These are phyloP conservation scores for Santalum album DNA, from an alignment of 164 flowering plant genomes.

Conservation along the genomic window DNA sequence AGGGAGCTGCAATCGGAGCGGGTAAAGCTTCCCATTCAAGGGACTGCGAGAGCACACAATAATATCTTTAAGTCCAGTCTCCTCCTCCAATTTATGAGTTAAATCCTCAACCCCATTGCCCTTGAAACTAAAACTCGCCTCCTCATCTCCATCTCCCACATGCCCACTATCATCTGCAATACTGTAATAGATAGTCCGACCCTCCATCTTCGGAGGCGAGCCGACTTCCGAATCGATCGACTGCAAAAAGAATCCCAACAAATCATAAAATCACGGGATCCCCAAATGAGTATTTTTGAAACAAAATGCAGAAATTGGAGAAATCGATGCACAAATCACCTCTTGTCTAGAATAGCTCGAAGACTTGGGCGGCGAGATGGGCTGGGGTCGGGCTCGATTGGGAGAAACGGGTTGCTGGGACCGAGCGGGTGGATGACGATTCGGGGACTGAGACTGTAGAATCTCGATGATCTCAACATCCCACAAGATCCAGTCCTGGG, in stretches of 20 bases:
- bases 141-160: constrained; percentile 33
- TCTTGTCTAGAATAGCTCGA: constrained; percentile 39
- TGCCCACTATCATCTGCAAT: constrained; percentile 52
- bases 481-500: constrained; percentile 85
- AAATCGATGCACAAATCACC: constrained; percentile 21
- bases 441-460: constrained; percentile 9
- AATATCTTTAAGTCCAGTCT: constrained; percentile 47
- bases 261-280: background rate
- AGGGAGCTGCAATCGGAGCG: constrained; percentile 85
- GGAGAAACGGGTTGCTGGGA: constrained; percentile 19
- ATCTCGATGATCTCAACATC: constrained; percentile 62
- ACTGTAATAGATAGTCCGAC: constrained; percentile 63
- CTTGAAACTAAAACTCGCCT: constrained; percentile 40
- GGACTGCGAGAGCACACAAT: constrained; percentile 69
- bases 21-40: constrained; percentile 71
- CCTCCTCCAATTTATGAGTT: constrained; percentile 60
- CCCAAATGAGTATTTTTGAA: background rate
- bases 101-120: constrained; percentile 63
- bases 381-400: too few species aligned
- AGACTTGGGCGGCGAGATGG: constrained; percentile 18
- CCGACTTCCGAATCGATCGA: constrained; percentile 36
- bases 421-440: background rate
- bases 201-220: constrained; percentile 46
- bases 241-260: constrained; percentile 25
- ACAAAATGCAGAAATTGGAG: background rate